A percentile compares a stretch with the other conserved stretches of the same genome.
Evolutionary conservation across 2,329 filamentous ascomycete species (phyloP).

Genomic region (Thelonectria discophora): DNA sequence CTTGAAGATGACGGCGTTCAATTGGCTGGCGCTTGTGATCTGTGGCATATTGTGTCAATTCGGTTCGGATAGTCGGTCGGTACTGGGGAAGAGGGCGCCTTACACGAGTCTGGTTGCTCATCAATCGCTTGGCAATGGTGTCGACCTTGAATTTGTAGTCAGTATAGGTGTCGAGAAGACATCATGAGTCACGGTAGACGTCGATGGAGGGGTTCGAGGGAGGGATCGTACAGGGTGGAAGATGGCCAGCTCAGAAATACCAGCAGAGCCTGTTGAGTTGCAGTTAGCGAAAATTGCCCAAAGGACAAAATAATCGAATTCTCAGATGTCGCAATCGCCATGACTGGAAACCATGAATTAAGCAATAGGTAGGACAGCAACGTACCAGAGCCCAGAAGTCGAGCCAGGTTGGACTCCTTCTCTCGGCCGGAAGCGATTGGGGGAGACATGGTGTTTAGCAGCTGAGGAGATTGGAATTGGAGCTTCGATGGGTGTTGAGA

Average conservation of each 20-base stretch:
- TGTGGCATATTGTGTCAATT: constrained; percentile 36
- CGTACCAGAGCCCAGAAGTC: constrained; percentile 89
- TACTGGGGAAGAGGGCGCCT: constrained; percentile 60
- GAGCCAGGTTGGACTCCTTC: constrained; percentile 88
- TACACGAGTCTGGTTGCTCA: constrained; percentile 86
- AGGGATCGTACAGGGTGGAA: constrained; percentile 80
- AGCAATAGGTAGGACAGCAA: constrained; percentile 10
- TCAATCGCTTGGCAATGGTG: constrained; percentile 97
- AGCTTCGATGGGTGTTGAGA: constrained; percentile 8
- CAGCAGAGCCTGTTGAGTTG: constrained; percentile 76
- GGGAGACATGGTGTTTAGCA: constrained; percentile 65
- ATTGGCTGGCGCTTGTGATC: constrained; percentile 58
- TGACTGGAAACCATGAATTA: constrained; percentile 6
- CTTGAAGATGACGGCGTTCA: constrained; percentile 95
- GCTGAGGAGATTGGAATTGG: constrained; percentile 7
- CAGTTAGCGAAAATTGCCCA: constrained; percentile 29
- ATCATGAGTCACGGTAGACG: constrained; percentile 12
- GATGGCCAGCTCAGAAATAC: constrained; percentile 90
- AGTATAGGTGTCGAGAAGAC: constrained; percentile 28
- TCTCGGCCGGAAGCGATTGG: constrained; percentile 59
- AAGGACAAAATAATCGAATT: constrained; percentile 12
- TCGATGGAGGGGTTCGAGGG: constrained; percentile 20
- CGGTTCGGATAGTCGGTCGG: constrained; percentile 7
- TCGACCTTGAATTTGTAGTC: constrained; percentile 72
- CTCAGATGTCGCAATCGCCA: constrained; percentile 4